phyloP scores from a whole-genome alignment of 371 early-diverging fungal species.

The Haplosporangium sp. region DNA sequence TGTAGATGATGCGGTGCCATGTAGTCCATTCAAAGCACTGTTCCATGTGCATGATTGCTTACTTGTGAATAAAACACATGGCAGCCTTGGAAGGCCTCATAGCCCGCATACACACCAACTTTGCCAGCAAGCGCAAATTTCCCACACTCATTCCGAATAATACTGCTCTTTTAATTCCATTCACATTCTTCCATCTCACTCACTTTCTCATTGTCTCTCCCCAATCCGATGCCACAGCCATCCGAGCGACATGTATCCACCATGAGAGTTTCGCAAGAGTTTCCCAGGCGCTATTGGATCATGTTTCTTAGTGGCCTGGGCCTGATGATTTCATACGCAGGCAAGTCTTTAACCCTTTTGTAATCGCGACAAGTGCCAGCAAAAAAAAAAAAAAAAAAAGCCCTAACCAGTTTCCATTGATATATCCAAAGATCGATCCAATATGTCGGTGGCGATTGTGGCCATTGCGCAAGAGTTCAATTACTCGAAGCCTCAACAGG shows the following conservation, averaged over 20 bases:
- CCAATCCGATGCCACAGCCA: conserved; percentile 4
- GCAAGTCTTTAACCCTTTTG: conserved; percentile 2
- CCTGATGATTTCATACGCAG: conserved; percentile 50
- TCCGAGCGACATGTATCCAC: conserved; percentile 2
- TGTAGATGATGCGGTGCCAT: too few species aligned
- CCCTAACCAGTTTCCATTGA: too few species aligned
- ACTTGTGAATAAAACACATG: too few species aligned
- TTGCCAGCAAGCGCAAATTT: too few species aligned
- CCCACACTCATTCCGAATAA: too few species aligned
- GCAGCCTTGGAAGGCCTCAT: too few species aligned
- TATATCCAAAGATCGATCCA: conserved; percentile 47
- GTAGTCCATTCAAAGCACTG: too few species aligned
- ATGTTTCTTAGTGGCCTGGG: conserved; percentile 32
- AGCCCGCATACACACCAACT: too few species aligned
- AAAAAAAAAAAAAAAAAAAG: neutral
- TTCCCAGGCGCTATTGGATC: conserved; percentile 43
- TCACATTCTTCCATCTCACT: neutral
- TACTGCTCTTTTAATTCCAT: too few species aligned
- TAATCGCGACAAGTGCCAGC: neutral
- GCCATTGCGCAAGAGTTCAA: conserved; percentile 43
- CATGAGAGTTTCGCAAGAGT: neutral
- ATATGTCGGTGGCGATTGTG: conserved; percentile 56
- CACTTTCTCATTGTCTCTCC: neutral
- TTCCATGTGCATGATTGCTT: too few species aligned
- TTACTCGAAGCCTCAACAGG: conserved; percentile 45